Percentiles rank a stretch among this genome's conserved stretches.
These are phyloP conservation scores for Solanum acaule DNA, from an alignment of 257 asterid genomes.

Conservation along the genomic window DNA sequence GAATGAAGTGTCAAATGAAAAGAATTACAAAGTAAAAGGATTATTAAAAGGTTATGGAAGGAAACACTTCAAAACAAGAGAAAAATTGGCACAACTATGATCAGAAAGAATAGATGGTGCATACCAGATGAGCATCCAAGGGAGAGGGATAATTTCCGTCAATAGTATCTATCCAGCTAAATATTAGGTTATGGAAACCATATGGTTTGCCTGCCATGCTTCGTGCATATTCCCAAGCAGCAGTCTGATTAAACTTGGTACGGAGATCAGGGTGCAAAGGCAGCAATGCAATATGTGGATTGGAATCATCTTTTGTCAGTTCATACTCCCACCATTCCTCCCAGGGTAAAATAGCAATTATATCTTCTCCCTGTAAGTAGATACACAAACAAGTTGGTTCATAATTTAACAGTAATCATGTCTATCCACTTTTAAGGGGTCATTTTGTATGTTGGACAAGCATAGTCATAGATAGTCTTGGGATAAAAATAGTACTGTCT, in stretches of 20 bases:
- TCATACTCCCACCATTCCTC: slow-evolving; percentile 93
- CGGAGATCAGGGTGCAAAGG: slow-evolving; percentile 72
- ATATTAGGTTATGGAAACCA: slow-evolving; percentile 88
- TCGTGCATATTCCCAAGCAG: slow-evolving; percentile 89
- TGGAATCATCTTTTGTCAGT: slow-evolving; percentile 64
- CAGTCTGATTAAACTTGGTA: slow-evolving; percentile 70
- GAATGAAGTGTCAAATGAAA: neutral
- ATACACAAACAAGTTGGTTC: neutral
- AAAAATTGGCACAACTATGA: neutral
- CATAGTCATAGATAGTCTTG: neutral
- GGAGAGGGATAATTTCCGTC: slow-evolving; percentile 75
- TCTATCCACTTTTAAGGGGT: neutral
- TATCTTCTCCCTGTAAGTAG: slow-evolving; percentile 58
- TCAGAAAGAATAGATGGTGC: neutral
- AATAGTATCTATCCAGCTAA: slow-evolving; percentile 91
- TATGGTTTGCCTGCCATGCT: slow-evolving; percentile 78
- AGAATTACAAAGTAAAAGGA: neutral
- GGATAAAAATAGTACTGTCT: neutral
- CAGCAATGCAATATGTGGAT: slow-evolving; percentile 86
- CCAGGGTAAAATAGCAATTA: slow-evolving; percentile 84
- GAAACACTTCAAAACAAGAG: neutral
- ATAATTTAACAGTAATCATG: neutral
- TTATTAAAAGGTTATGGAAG: neutral
- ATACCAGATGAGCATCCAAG: slow-evolving; percentile 81
- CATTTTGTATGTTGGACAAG: neutral